Evolutionary conservation across 352 stramenopile genomes (phyloP).

Genomic region (Phytopythium boreale): DNA sequence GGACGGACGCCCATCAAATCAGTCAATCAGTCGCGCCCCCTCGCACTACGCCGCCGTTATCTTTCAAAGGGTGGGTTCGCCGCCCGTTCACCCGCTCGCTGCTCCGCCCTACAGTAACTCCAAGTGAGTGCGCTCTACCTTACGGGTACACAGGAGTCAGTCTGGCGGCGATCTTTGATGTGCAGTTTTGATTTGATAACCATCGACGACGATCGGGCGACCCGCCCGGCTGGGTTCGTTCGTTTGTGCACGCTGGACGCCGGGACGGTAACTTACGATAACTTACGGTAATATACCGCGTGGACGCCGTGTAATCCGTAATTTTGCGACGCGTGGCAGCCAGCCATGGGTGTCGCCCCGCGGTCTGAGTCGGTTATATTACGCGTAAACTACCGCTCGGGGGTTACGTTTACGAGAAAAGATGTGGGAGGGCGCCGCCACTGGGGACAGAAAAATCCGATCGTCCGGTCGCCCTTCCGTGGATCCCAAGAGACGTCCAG

Average conservation of each 20-base stretch:
- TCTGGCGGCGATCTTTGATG: slow-evolving; percentile 5
- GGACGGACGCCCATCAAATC: background rate
- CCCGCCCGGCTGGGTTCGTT: background rate
- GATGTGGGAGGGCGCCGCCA: background rate
- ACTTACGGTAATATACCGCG: background rate
- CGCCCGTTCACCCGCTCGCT: too few species aligned
- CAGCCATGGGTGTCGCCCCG: background rate
- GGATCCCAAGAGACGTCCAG: slow-evolving; percentile 5
- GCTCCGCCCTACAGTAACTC: background rate
- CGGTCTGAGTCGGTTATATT: background rate
- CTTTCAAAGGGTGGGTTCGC: background rate
- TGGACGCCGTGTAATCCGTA: background rate
- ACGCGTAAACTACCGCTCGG: background rate
- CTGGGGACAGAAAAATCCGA: slow-evolving; percentile 6
- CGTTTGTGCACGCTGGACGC: too few species aligned
- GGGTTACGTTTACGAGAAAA: background rate
- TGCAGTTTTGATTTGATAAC: slow-evolving; percentile 2
- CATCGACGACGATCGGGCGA: background rate
- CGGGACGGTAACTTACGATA: background rate
- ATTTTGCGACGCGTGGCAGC: background rate
- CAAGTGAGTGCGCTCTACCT: background rate
- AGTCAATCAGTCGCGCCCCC: background rate
- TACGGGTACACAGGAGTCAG: background rate
- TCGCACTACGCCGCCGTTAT: background rate
- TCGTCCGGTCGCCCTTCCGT: slow-evolving; percentile 2